Evolutionary conservation across 2,329 filamentous ascomycete genomes (phyloP).

Genomic region (Phaeophleospora eucalypticola): DNA sequence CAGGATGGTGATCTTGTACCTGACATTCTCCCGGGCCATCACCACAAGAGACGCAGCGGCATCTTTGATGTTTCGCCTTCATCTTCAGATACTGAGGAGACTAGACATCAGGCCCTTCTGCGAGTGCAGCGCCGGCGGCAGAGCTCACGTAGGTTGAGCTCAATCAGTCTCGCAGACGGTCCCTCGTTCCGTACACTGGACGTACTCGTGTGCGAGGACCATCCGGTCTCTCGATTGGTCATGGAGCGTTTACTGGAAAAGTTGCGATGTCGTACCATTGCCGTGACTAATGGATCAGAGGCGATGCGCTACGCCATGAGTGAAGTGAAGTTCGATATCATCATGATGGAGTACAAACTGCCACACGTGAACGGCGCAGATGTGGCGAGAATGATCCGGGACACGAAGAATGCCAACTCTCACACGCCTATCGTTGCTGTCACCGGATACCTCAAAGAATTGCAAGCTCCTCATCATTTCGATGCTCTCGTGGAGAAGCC

Average conservation of each 20-base stretch:
- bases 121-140: slow-evolving; percentile 92
- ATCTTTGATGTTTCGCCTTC: slow-evolving; percentile 96
- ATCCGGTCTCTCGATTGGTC: slow-evolving; percentile 94
- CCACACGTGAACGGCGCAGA: slow-evolving; percentile 94
- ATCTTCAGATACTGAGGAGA: slow-evolving; percentile 94
- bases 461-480: slow-evolving; percentile 92
- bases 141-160: slow-evolving; percentile 88
- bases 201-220: slow-evolving; percentile 94
- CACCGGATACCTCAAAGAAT: slow-evolving; percentile 95
- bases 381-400: slow-evolving; percentile 94
- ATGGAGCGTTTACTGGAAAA: slow-evolving; percentile 98
- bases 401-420: slow-evolving; percentile 91
- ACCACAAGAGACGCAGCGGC: slow-evolving; percentile 88
- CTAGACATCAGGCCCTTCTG: slow-evolving; percentile 82
- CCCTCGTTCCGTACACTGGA: slow-evolving; percentile 88
- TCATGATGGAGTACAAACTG: slow-evolving; percentile 95
- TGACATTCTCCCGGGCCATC: slow-evolving; percentile 55
- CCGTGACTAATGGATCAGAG: slow-evolving; percentile 83
- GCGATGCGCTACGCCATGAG: slow-evolving; percentile 91
- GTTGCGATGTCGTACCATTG: slow-evolving; percentile 87
- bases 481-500: slow-evolving; percentile 95
- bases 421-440: slow-evolving; percentile 95
- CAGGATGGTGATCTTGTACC: slow-evolving; percentile 72
- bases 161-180: slow-evolving; percentile 78
- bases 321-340: slow-evolving; percentile 97